Conservation (phyloP, 345 rosid species). For the Populus euphratica region DNA sequence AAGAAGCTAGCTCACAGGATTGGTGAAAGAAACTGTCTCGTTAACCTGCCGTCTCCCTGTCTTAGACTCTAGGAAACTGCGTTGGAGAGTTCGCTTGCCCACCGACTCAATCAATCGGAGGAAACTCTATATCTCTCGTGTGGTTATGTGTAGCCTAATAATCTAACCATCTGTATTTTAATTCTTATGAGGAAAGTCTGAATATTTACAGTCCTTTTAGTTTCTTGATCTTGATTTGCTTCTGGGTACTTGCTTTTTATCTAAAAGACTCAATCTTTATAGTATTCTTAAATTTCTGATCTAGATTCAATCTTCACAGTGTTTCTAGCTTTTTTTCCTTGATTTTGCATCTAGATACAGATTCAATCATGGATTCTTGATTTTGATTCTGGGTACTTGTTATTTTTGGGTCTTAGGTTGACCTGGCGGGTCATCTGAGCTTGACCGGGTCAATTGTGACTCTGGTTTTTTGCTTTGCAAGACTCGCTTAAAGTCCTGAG, state of each 20-base stretch:
- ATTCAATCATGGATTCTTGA: background rate
- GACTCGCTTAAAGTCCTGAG: no score
- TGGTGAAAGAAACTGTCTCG: no score
- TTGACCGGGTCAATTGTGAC: no score
- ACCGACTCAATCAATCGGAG: no score
- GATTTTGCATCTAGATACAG: background rate
- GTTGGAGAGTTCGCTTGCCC: no score
- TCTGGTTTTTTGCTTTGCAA: no score
- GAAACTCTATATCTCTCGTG: background rate
- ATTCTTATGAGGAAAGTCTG: background rate
- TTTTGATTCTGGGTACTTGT: background rate
- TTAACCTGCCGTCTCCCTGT: background rate
- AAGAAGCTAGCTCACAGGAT: no score
- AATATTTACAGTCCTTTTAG: background rate
- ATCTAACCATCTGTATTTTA: background rate
- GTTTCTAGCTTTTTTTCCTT: background rate
- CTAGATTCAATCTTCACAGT: background rate
- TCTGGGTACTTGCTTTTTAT: background rate
- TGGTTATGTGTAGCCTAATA: slow-evolving; percentile 7
- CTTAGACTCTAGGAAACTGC: no score
- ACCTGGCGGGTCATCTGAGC: no score
- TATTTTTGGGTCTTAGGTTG: no score
- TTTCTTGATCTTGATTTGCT: background rate
- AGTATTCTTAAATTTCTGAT: no score
- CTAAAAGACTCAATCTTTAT: background rate